Percentiles rank a stretch among this genome's conserved stretches.
These are phyloP conservation scores for Tylopilus sp. DNA, from an alignment of 768 basidiomycete species.

Conservation along the genomic window DNA sequence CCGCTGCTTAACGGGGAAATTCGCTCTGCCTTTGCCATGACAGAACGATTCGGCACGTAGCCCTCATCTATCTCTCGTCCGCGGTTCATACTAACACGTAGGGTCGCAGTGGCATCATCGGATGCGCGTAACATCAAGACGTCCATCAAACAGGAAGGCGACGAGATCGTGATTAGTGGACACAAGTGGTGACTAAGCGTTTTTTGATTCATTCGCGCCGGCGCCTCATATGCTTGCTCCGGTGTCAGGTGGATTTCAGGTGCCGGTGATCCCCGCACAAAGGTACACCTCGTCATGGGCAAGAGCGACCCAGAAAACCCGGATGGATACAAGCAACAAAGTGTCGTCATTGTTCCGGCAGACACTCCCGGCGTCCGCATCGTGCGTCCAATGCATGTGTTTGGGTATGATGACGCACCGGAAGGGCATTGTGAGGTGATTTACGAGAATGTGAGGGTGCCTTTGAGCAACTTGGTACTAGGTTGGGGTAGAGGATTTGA, in stretches of 20 bases:
- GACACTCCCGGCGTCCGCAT: slow-evolving; percentile 83
- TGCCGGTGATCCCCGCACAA: slow-evolving; percentile 89
- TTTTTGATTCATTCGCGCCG: background rate
- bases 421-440: slow-evolving; percentile 96
- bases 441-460: slow-evolving; percentile 92
- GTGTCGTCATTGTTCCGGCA: slow-evolving; percentile 92
- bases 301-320: slow-evolving; percentile 87
- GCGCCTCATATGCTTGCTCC: slow-evolving; percentile 14
- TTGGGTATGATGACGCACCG: slow-evolving; percentile 93
- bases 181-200: slow-evolving; percentile 77
- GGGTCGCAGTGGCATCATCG: slow-evolving; percentile 68
- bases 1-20: slow-evolving; percentile 92
- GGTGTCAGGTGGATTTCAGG: slow-evolving; percentile 89
- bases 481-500: slow-evolving; percentile 98
- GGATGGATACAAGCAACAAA: slow-evolving; percentile 78
- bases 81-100: slow-evolving; percentile 2
- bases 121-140: slow-evolving; percentile 95
- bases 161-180: slow-evolving; percentile 90
- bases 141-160: slow-evolving; percentile 76
- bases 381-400: slow-evolving; percentile 89
- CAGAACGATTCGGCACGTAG: slow-evolving; percentile 75
- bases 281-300: slow-evolving; percentile 90
- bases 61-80: slow-evolving; percentile 2
- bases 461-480: slow-evolving; percentile 74
- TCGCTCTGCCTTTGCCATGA: slow-evolving; percentile 95